These are phyloP conservation scores for Alternaria burnsii DNA, from an alignment of 2,329 filamentous ascomycete genomes.

Conservation along the genomic window DNA sequence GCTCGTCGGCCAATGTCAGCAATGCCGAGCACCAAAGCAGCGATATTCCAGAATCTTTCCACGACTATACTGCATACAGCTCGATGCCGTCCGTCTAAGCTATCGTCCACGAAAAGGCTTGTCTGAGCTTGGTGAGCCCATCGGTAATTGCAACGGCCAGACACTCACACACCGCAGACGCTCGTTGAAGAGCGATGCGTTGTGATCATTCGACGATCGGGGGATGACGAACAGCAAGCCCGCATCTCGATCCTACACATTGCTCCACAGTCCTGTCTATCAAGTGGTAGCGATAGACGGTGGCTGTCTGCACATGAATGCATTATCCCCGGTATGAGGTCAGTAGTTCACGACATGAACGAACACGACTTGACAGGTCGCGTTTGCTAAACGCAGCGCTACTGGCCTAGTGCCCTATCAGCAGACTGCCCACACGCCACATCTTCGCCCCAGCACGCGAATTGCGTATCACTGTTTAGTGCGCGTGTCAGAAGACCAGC, in stretches of 20 bases:
- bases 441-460: conserved; percentile 13
- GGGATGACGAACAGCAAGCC: background rate
- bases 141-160: conserved; percentile 3
- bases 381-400: conserved; percentile 25
- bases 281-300: background rate
- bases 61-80: conserved; percentile 9
- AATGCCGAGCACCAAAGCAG: conserved; percentile 6
- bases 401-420: conserved; percentile 27
- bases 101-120: conserved; percentile 4
- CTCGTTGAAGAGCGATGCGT: background rate
- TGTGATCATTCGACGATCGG: background rate
- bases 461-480: conserved; percentile 10
- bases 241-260: background rate
- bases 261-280: background rate
- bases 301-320: conserved; percentile 5
- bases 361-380: conserved; percentile 21
- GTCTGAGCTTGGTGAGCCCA: conserved; percentile 1
- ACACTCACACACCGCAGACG: background rate
- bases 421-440: conserved; percentile 20
- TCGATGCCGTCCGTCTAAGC: conserved; percentile 1
- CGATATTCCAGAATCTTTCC: conserved; percentile 30
- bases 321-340: conserved; percentile 21
- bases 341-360: conserved; percentile 13
- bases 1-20: conserved; percentile 8
- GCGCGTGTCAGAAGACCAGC: conserved; percentile 6